A percentile compares a stretch with the other conserved stretches of the same genome.
Evolutionary conservation across 1,284 basidiomycete genomes (phyloP).

Genomic region (Porodaedalea pini): DNA sequence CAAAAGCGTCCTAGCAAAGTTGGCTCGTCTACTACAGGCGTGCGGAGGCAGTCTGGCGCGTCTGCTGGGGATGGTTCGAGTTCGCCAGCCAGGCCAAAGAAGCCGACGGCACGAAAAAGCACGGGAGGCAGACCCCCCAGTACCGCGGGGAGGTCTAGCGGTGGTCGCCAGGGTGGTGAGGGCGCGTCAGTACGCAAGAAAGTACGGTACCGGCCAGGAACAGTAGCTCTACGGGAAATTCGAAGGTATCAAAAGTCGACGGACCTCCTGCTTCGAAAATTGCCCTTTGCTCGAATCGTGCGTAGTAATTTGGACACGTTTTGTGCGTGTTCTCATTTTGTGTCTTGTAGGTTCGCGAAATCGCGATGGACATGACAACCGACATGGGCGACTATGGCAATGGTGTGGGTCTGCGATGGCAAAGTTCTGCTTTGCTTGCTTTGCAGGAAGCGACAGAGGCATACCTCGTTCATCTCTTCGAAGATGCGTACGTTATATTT

Average conservation of each 20-base stretch:
- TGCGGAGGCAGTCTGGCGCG: slow-evolving; percentile 34
- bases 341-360: slow-evolving; percentile 77
- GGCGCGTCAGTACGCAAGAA: slow-evolving; percentile 40
- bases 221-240: slow-evolving; percentile 87
- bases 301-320: slow-evolving; percentile 31
- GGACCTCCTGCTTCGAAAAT: slow-evolving; percentile 80
- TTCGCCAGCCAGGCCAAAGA: slow-evolving; percentile 46
- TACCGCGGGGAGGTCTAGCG: slow-evolving; percentile 22
- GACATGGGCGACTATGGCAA: slow-evolving; percentile 59
- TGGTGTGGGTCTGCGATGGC: slow-evolving; percentile 79
- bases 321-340: slow-evolving; percentile 14
- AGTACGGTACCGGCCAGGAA: slow-evolving; percentile 78
- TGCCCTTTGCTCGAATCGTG: slow-evolving; percentile 91
- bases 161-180: slow-evolving; percentile 20
- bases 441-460: slow-evolving; percentile 95
- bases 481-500: slow-evolving; percentile 79
- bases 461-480: slow-evolving; percentile 90
- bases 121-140: slow-evolving; percentile 57
- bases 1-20: slow-evolving; percentile 11
- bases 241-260: slow-evolving; percentile 92
- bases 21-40: slow-evolving; percentile 7
- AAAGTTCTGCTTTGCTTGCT: slow-evolving; percentile 85
- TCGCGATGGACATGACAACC: slow-evolving; percentile 83
- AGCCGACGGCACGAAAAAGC: slow-evolving; percentile 69
- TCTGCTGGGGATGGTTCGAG: slow-evolving; percentile 38